These are phyloP conservation scores for Lathyrus tuberosus DNA, from an alignment of 306 rosid species.

Conservation along the genomic window DNA sequence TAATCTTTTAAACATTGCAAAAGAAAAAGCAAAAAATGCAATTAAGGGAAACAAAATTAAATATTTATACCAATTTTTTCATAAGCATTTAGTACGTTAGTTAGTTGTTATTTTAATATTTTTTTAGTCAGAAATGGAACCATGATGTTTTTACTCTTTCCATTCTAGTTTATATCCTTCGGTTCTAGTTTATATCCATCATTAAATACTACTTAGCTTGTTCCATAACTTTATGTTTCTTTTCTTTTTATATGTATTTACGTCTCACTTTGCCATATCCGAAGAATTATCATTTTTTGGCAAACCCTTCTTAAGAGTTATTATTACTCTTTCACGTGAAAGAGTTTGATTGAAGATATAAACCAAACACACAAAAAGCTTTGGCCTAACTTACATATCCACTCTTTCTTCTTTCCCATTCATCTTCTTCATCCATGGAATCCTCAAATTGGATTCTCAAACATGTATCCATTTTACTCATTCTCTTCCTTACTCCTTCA, in stretches of 20 bases:
- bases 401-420: not conserved
- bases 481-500: slow-evolving; percentile 27
- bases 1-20: too few species aligned
- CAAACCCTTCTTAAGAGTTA: not conserved
- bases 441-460: slow-evolving; percentile 29
- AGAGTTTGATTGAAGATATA: not conserved
- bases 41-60: too few species aligned
- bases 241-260: not conserved
- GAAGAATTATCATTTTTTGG: not conserved
- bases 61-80: too few species aligned
- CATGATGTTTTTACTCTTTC: too few species aligned
- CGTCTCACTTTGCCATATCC: not conserved
- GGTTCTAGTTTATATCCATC: too few species aligned
- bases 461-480: not conserved
- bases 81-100: too few species aligned
- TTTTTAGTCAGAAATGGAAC: too few species aligned
- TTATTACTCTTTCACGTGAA: too few species aligned
- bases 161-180: too few species aligned
- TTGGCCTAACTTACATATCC: not conserved
- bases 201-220: too few species aligned
- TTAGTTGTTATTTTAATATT: too few species aligned
- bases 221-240: not conserved
- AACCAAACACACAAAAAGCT: not conserved
- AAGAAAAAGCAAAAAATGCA: too few species aligned
- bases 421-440: slow-evolving; percentile 32